Base-by-base conservation (phyloP, 2,329 filamentous ascomycete species). In the Cordyceps cicadae region DNA sequence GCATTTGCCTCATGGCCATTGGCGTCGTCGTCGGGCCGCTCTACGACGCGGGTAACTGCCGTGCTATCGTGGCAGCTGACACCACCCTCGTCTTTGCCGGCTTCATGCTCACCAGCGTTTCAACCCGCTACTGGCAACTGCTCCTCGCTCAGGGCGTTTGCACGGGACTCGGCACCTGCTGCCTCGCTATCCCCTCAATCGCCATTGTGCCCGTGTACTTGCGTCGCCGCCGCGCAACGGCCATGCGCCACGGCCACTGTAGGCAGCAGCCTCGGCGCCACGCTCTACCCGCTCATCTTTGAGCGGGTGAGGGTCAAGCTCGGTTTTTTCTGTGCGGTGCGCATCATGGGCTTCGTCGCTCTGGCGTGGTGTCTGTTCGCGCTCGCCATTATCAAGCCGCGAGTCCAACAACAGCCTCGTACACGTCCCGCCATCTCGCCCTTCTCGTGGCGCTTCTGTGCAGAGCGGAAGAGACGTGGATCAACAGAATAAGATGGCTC, bases 161-260 rank as follows among this genome's bases (percentile, higher is more conserved):
- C 62, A 67, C 75, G 45, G 79, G 79, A 1, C 51, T 79, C 1
- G 79, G 79, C 2, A 70, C 70, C 21, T 76, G 75, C 3, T 69
- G 72, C 62, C 64, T 74, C 19, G 74, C 73, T 48, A 63, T 77
- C 5, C 76, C 76, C 1, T 69, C 68, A 32, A 68, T 78, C 3
- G 73, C 75, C 9, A 67, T 79, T 43, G 66, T 79, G 3, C 66
- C 70, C 0, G 70, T 73, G 39, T 79, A 77, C 65, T 79, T 79
- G 63, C 59, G 63, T 9, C 9, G 70, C 65, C 48, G 74, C 75
- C 45, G 29, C 21, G 45, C 21, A 11, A 66, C 77, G 7, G 79
- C 76, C 8, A 74, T 75, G 51, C n/a, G 77, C 77, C 0, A 68
- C 80, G 15, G 74, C 75, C 1, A 71, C 75, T 0, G 70, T 71